Evolutionary conservation across 306 rosid genomes (phyloP), one percentile per base, ranked within the genome.

Genomic region (Cotoneaster glaucophyllus): DNA sequence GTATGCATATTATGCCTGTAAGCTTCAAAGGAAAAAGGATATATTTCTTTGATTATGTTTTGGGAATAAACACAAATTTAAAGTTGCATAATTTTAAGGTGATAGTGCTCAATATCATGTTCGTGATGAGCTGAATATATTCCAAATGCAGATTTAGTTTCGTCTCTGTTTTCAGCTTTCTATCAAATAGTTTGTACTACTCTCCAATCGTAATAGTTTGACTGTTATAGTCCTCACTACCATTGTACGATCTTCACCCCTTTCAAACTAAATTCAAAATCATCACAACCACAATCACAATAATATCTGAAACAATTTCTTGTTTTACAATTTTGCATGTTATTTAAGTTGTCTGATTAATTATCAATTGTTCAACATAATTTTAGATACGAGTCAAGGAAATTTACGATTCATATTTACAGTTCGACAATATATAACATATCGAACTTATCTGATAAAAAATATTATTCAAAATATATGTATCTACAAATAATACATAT

Each of bases 11-110:
- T 64, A 9, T 63, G 52, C 71, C 34, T 24, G 62, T 25, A 56
- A 64, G 78, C 22, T 64, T 74, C 78, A 64, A 64, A 32, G 70
- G 41, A 67, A 64, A 74, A 74, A 31, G 24, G 17, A 64, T 73
- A 18, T 58, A 39, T 59, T 34, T 25, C 41, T 37, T 37, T 37
- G 41, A 37, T 37, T 37, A 37, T 34, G 41, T 37, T 37, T 37
- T 6, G 9, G 41, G 41, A 37, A 37, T 37, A 37, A 37, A 37
- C 41, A 37, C 41, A 37, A 37, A 6, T 37, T 37, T 37, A 37
- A 37, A 37, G 41, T 37, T 37, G 41, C 41, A 37, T 7, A 58
- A 72, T 13, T 72, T 24, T 34, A 72, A 56, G 76, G 26, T 41
- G 21, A 41, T 41, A 10, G 41, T 25, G 57, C 41, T 37, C 41